Base-by-base conservation (phyloP, 805 yeast species). In the Candida ponderosae region DNA sequence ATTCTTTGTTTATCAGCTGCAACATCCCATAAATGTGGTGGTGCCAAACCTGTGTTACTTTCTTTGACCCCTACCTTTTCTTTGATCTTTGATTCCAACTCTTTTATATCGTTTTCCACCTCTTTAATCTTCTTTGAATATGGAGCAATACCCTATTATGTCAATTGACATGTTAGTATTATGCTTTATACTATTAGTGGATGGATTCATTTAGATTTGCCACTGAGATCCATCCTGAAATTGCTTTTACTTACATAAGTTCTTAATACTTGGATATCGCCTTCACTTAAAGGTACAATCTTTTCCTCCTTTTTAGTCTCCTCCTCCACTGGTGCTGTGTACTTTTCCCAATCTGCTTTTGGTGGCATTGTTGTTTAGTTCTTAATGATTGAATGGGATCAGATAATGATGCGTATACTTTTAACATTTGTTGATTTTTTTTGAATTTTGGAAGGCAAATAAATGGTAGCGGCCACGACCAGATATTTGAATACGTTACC, bases 311-410 rank as follows among this genome's bases (percentile, higher is more conserved):
- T 66, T 38, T 67, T 68, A 40, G 70, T 68, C 15, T 66, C 73
- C 16, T 66, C 69, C 47, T 83, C 96, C 32, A 68, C 72, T n/a
- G 96, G 95, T 36, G 93, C 82, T 58, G 79, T 81, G 64, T 86
- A 87, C 61, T 93, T 93, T 58, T 94, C 99, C 99, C 99, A 93
- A 62, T 93, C 95, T 40, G 88, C 93, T 70, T 88, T 93, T 50
- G 97, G 96, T 43, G 97, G 89, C 97, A 89, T 89, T 46, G 37
- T 56, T 23, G 7, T 13, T 41, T 18, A 3, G 8, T 15, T 29
- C 26, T 19, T 18, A 11, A 6, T 24, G 35, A 8, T 32, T n/a
- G 14, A 18, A 18, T 30, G 23, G n/a, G n/a, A n/a, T n/a, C n/a
- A n/a, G n/a, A n/a, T n/a, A n/a, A n/a, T n/a, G n/a, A n/a, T n/a